These are phyloP conservation scores for Colletotrichum tofieldiae DNA, from an alignment of 2,329 filamentous ascomycete genomes.

Conservation along the genomic window DNA sequence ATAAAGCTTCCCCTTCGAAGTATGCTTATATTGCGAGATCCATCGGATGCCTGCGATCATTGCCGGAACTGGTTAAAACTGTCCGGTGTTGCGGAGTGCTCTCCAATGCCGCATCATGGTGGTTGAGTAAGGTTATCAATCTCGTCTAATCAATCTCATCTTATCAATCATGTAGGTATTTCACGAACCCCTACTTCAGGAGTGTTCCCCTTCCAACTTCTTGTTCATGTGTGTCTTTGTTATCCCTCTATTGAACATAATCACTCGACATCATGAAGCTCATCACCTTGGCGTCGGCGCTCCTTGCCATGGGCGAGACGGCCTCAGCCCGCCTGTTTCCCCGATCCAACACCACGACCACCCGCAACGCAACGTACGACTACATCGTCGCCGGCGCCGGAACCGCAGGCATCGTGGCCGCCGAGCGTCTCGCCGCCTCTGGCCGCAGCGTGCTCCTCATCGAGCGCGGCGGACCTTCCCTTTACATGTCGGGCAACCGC, in stretches of 20 bases:
- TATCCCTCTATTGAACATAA: neutral
- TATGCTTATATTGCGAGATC: slow-evolving; percentile 22
- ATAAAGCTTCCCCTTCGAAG: neutral
- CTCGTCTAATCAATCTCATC: slow-evolving; percentile 29
- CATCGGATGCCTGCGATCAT: neutral
- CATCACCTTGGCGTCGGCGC: slow-evolving; percentile 29
- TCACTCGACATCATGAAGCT: slow-evolving; percentile 34
- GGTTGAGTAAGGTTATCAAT: slow-evolving; percentile 5
- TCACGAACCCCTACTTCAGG: neutral
- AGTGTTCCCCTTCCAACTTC: neutral
- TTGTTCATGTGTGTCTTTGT: neutral
- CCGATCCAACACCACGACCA: slow-evolving; percentile 34
- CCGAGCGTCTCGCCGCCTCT: slow-evolving; percentile 41
- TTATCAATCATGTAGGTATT: slow-evolving; percentile 15
- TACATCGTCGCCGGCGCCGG: slow-evolving; percentile 44
- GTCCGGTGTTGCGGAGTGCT: neutral
- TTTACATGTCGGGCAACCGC: slow-evolving; percentile 42
- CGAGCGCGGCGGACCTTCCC: slow-evolving; percentile 36
- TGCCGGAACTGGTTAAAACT: neutral
- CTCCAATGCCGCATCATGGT: neutral
- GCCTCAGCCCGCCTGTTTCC: slow-evolving; percentile 15
- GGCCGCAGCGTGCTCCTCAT: slow-evolving; percentile 43
- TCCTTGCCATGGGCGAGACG: slow-evolving; percentile 31
- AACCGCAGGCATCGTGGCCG: slow-evolving; percentile 41
- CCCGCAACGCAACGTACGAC: slow-evolving; percentile 40